These are phyloP conservation scores for Leccinum angustisporum DNA, from an alignment of 1,284 basidiomycete species.

Conservation along the genomic window DNA sequence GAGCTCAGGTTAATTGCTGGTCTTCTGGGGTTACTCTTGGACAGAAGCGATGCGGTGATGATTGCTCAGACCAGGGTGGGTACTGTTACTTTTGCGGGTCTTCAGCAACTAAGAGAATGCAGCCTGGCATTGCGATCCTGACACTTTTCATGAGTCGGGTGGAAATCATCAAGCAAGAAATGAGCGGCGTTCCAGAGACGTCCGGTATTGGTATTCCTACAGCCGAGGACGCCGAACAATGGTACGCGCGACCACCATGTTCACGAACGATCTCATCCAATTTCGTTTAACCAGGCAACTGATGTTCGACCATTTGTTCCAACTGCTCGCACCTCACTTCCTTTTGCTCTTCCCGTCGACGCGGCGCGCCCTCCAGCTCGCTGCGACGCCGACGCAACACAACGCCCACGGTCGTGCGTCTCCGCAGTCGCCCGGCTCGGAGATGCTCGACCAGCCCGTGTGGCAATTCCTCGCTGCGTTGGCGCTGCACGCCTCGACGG, in stretches of 20 bases:
- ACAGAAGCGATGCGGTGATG: conserved; percentile 74
- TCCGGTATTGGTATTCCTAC: conserved; percentile 52
- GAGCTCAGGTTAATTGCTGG: conserved; percentile 85
- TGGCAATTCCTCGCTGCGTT: conserved; percentile 92
- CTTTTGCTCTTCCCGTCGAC: conserved; percentile 88
- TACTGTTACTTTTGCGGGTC: conserved; percentile 1
- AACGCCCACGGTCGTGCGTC: conserved; percentile 25
- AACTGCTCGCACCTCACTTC: conserved; percentile 74
- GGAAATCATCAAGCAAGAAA: conserved; percentile 82
- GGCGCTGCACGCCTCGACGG: conserved; percentile 80
- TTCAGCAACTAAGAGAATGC: conserved; percentile 8
- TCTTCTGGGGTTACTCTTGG: conserved; percentile 81
- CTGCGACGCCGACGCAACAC: conserved; percentile 38
- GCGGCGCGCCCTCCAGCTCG: conserved; percentile 55
- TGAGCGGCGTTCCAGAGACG: conserved; percentile 50
- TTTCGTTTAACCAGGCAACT: conserved; percentile 55
- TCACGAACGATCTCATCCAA: conserved; percentile 1
- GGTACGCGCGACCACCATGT: conserved; percentile 46
- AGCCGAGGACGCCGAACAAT: conserved; percentile 79
- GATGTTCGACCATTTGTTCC: conserved; percentile 84
- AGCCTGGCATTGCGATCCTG: conserved; percentile 92
- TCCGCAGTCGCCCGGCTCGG: conserved; percentile 64
- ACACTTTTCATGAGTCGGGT: conserved; percentile 92
- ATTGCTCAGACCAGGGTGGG: conserved; percentile 78
- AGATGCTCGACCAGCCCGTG: conserved; percentile 85